phyloP scores from a whole-genome alignment of 2,329 filamentous ascomycete genomes.

The Aspergillus transmontanensis region DNA sequence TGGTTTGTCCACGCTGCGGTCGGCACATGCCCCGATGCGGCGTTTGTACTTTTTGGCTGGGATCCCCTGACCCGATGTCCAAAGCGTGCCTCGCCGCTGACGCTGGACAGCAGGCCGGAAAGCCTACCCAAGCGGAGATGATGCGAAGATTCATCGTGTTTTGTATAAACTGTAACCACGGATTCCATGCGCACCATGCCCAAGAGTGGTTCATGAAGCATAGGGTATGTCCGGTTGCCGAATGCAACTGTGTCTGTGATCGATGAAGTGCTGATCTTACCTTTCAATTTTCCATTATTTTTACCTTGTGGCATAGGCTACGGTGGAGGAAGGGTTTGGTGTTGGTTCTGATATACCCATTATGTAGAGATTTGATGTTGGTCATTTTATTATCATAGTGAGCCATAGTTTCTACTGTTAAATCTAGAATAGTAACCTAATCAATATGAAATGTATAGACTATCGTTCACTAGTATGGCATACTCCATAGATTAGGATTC shows the following conservation, averaged over 20 bases:
- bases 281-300: background rate
- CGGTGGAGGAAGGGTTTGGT: background rate
- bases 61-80: constrained; percentile 58
- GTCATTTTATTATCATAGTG: background rate
- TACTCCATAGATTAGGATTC: too few relatives aligned
- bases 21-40: constrained; percentile 65
- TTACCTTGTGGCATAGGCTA: background rate
- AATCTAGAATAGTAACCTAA: background rate
- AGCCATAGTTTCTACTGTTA: background rate
- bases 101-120: constrained; percentile 28
- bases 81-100: constrained; percentile 40
- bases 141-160: constrained; percentile 62
- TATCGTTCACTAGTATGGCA: too few relatives aligned
- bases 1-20: constrained; percentile 63
- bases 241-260: constrained; percentile 46
- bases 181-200: constrained; percentile 65
- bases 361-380: constrained; percentile 3
- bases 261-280: constrained; percentile 25
- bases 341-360: constrained; percentile 8
- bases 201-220: constrained; percentile 59
- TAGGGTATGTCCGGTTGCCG: constrained; percentile 43
- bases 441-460: background rate
- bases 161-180: constrained; percentile 65
- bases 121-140: constrained; percentile 42
- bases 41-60: constrained; percentile 64